These are phyloP conservation scores for Plasmopara muralis DNA, from an alignment of 352 stramenopile genomes.

Conservation along the genomic window DNA sequence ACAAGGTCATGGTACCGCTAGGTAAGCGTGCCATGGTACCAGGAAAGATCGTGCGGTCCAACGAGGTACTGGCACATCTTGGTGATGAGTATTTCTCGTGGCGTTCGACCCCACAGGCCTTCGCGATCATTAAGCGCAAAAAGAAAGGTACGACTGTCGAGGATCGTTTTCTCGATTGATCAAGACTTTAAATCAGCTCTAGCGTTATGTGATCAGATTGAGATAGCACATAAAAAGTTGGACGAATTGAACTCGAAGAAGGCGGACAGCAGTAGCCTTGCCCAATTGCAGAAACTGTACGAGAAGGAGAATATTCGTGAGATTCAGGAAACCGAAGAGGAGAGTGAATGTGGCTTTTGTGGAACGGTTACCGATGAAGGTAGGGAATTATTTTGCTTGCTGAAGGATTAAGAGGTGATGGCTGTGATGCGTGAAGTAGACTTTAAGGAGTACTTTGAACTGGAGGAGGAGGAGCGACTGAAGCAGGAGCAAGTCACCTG, in stretches of 20 bases:
- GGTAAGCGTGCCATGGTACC: conserved; percentile 80
- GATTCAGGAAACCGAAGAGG: conserved; percentile 75
- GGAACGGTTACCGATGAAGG: conserved; percentile 55
- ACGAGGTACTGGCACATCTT: conserved; percentile 77
- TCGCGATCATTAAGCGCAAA: conserved; percentile 67
- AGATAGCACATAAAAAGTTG: conserved; percentile 42
- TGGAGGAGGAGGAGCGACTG: conserved; percentile 71
- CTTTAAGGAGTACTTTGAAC: conserved; percentile 74
- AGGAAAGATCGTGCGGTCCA: conserved; percentile 77
- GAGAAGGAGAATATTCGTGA: conserved; percentile 81
- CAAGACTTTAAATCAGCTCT: not conserved
- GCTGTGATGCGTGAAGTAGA: conserved; percentile 25
- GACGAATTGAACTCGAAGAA: conserved; percentile 51
- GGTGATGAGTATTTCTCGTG: conserved; percentile 80
- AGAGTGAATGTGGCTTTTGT: conserved; percentile 47
- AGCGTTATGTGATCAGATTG: conserved; percentile 53
- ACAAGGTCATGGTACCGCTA: conserved; percentile 77
- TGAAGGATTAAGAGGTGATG: not conserved
- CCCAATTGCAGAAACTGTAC: conserved; percentile 78
- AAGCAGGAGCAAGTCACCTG: conserved; percentile 58
- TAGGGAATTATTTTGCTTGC: conserved; percentile 5
- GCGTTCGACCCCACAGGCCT: conserved; percentile 52
- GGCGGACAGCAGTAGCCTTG: conserved; percentile 51
- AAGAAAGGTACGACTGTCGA: conserved; percentile 45
- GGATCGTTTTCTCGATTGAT: not conserved